Conservation (phyloP, 495 filamentous ascomycete species). For the Delitschia confertaspora region DNA sequence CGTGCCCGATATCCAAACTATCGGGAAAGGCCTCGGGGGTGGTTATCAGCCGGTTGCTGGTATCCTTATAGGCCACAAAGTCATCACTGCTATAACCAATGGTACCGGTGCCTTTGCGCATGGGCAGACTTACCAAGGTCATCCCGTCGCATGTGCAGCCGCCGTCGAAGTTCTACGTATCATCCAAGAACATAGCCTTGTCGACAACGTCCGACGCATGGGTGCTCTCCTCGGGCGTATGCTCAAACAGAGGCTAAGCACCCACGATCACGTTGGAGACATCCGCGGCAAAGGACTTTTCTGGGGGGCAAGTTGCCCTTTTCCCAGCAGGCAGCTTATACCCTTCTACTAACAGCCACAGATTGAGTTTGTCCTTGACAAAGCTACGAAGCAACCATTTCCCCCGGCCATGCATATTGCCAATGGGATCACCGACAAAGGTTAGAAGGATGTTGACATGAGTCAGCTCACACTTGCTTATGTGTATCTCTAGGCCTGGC, state of each 20-base stretch:
- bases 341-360: not conserved
- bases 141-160: slow-evolving; percentile 51
- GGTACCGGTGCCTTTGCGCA: slow-evolving; percentile 22
- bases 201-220: slow-evolving; percentile 45
- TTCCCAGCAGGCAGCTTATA: not conserved
- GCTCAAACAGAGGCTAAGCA: slow-evolving; percentile 39
- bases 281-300: slow-evolving; percentile 58
- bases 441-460: slow-evolving; percentile 16
- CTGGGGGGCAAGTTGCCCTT: slow-evolving; percentile 41
- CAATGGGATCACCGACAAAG: slow-evolving; percentile 32
- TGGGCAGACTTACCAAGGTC: slow-evolving; percentile 45
- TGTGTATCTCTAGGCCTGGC: slow-evolving; percentile 28
- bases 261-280: slow-evolving; percentile 52
- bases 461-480: not conserved
- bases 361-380: slow-evolving; percentile 51
- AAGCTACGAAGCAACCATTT: slow-evolving; percentile 48
- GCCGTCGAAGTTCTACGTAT: slow-evolving; percentile 54
- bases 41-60: slow-evolving; percentile 23
- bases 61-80: slow-evolving; percentile 13
- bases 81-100: slow-evolving; percentile 14
- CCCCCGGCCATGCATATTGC: slow-evolving; percentile 24
- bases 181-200: slow-evolving; percentile 45
- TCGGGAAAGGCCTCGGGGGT: slow-evolving; percentile 33
- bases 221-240: slow-evolving; percentile 42
- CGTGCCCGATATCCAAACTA: slow-evolving; percentile 37